Evolutionary conservation across 148 eudicot genomes (phyloP).

Genomic region (Amaranthus hypochondriacus): DNA sequence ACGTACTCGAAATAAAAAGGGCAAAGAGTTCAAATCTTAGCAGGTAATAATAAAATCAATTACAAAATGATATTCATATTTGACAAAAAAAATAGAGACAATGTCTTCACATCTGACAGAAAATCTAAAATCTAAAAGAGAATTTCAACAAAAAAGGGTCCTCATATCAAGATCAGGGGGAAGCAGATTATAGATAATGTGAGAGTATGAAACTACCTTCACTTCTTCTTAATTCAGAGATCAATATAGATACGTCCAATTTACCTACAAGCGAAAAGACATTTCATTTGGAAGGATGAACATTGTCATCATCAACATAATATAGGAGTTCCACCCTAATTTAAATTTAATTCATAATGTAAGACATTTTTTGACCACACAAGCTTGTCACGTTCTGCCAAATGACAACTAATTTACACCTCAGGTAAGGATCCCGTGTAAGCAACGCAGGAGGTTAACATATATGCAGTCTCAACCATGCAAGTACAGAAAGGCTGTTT

Average conservation of each 20-base stretch:
- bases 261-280: slow-evolving; percentile 97
- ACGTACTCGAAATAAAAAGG: too few species aligned
- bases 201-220: slow-evolving; percentile 85
- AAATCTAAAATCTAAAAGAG: background rate
- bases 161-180: slow-evolving; percentile 7
- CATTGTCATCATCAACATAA: slow-evolving; percentile 50
- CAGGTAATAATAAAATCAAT: background rate
- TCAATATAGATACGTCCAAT: slow-evolving; percentile 81
- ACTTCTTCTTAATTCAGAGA: slow-evolving; percentile 88
- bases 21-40: too few species aligned
- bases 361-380: background rate
- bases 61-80: background rate
- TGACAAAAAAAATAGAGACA: background rate
- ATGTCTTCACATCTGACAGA: background rate
- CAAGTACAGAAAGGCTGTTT: background rate
- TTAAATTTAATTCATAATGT: background rate
- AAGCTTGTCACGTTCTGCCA: background rate
- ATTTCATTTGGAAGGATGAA: slow-evolving; percentile 74
- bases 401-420: background rate
- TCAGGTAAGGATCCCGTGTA: background rate
- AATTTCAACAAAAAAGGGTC: slow-evolving; percentile 4
- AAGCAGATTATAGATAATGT: slow-evolving; percentile 35
- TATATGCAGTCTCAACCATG: background rate
- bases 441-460: background rate
- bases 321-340: slow-evolving; percentile 29